phyloP scores from a whole-genome alignment of 2,329 filamentous ascomycete genomes.

The Microsporum ferrugineum region DNA sequence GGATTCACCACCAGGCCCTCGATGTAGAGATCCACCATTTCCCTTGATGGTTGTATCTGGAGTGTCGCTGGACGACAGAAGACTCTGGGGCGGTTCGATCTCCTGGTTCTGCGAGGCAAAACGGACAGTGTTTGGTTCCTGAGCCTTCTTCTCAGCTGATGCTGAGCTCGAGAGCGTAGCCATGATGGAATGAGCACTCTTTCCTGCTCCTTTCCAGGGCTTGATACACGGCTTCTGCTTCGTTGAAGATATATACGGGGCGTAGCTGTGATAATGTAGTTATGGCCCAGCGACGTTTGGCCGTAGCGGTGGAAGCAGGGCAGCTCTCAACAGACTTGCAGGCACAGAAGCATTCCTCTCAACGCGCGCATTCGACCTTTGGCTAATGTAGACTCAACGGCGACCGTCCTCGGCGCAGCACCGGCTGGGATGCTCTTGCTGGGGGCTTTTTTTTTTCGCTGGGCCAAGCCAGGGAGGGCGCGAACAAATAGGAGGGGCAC shows the following conservation, averaged over 20 bases:
- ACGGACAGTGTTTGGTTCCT: slow-evolving; percentile 44
- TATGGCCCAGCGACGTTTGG: background rate
- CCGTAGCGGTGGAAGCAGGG: background rate
- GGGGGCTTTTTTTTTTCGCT: background rate
- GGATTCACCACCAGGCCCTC: slow-evolving; percentile 50
- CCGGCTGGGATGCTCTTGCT: background rate
- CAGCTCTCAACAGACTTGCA: background rate
- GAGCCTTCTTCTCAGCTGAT: background rate
- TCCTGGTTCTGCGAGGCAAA: slow-evolving; percentile 62
- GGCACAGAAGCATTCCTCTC: background rate
- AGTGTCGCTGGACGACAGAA: slow-evolving; percentile 19
- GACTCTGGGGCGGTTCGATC: slow-evolving; percentile 44
- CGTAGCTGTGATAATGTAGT: background rate
- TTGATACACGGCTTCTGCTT: background rate
- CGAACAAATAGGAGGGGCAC: slow-evolving; percentile 2
- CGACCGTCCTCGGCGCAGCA: background rate
- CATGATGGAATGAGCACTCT: slow-evolving; percentile 2
- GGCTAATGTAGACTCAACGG: background rate
- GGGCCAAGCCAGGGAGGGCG: background rate
- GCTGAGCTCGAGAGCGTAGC: slow-evolving; percentile 1
- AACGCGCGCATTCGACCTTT: background rate
- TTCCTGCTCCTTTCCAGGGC: background rate
- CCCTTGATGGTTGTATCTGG: slow-evolving; percentile 13
- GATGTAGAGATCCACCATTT: slow-evolving; percentile 1
- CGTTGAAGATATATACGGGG: background rate